Conservation (phyloP, 2,329 filamentous ascomycete species). For the Penicillium verrucosum region DNA sequence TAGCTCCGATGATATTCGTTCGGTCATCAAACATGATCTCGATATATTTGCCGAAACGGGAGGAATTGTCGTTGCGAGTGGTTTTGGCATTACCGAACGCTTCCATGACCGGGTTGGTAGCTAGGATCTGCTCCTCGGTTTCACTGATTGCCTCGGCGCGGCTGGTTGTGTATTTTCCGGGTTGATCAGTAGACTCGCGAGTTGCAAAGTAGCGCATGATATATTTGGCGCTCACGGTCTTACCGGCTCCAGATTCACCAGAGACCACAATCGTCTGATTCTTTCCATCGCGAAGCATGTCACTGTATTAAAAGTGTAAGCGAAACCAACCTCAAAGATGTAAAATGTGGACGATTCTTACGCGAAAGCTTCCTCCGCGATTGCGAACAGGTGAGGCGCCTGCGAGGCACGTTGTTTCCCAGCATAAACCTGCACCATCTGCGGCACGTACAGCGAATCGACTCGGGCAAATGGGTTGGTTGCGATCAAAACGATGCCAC, state of each 20-base stretch:
- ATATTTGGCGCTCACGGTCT: constrained; percentile 99
- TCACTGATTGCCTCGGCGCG: constrained; percentile 82
- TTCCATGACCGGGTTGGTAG: constrained; percentile 99
- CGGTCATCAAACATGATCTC: constrained; percentile 98
- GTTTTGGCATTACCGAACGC: constrained; percentile 99
- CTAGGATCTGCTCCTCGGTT: constrained; percentile 96
- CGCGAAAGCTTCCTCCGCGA: constrained; percentile 98
- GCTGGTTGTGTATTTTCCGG: constrained; percentile 72
- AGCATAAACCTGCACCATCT: constrained; percentile 99
- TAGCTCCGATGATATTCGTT: constrained; percentile 95
- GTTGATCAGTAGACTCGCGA: constrained; percentile 86
- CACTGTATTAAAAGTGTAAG: constrained; percentile 53
- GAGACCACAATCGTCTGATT: constrained; percentile 99
- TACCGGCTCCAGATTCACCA: constrained; percentile 96
- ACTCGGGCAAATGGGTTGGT: constrained; percentile 97
- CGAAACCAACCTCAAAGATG: constrained; percentile 28
- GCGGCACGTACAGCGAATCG: constrained; percentile 95
- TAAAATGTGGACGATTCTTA: constrained; percentile 46
- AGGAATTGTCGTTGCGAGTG: constrained; percentile 99
- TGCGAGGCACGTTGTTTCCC: constrained; percentile 95
- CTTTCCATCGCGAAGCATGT: constrained; percentile 93
- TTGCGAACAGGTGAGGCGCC: constrained; percentile 96
- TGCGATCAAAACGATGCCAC: constrained; percentile 95
- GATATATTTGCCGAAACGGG: constrained; percentile 98
- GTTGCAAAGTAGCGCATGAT: constrained; percentile 99